Evolutionary conservation across 371 early-diverging fungal species (phyloP).

Genomic region (Batkoa obscura): DNA sequence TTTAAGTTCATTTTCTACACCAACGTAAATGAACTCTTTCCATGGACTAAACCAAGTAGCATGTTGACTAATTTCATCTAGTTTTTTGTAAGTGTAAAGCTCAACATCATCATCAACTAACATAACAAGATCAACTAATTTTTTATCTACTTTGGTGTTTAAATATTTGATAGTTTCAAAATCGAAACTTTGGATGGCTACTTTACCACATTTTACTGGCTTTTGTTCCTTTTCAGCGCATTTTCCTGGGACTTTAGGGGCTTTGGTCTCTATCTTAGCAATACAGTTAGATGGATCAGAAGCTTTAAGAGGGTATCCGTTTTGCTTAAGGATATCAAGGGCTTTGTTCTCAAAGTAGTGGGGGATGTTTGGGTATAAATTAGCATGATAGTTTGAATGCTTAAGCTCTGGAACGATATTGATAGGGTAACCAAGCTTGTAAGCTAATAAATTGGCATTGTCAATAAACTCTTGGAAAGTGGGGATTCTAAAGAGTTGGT

Average conservation of each 20-base stretch:
- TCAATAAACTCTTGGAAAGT: slow-evolving; percentile 21
- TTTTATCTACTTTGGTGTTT: slow-evolving; percentile 7
- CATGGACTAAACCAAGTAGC: slow-evolving; percentile 14
- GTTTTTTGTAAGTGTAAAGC: slow-evolving; percentile 14
- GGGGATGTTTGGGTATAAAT: background rate
- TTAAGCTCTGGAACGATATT: slow-evolving; percentile 22
- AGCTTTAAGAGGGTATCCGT: slow-evolving; percentile 12
- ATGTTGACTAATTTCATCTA: slow-evolving; percentile 13
- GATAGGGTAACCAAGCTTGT: slow-evolving; percentile 13
- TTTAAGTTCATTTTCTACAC: slow-evolving; percentile 11
- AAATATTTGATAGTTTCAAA: slow-evolving; percentile 16
- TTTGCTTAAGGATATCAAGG: slow-evolving; percentile 12
- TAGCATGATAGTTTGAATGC: slow-evolving; percentile 7
- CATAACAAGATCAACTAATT: slow-evolving; percentile 11
- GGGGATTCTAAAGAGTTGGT: slow-evolving; percentile 14
- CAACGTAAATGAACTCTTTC: slow-evolving; percentile 17
- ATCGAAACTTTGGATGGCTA: slow-evolving; percentile 19
- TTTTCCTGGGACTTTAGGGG: background rate
- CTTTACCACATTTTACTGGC: slow-evolving; percentile 7
- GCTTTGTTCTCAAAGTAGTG: slow-evolving; percentile 20
- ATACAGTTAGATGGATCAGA: background rate
- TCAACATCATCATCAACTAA: slow-evolving; percentile 6
- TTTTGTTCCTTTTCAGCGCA: background rate
- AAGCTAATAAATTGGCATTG: slow-evolving; percentile 10
- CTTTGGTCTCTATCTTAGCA: background rate